Base-by-base conservation (phyloP, 2,329 filamentous ascomycete species). In the Paraphoma chrysanthemicola region DNA sequence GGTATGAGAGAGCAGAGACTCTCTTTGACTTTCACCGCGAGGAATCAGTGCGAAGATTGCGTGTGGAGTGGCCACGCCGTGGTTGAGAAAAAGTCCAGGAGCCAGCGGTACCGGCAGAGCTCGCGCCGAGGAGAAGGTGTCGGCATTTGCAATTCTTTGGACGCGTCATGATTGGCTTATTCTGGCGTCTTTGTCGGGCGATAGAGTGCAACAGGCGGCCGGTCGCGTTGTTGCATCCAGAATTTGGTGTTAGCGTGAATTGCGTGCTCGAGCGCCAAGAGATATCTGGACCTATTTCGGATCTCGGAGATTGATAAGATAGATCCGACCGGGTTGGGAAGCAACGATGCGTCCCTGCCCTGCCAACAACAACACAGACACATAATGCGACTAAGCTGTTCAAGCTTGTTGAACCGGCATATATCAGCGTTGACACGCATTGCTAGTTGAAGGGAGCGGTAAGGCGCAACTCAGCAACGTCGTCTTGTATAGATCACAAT, bases 91-190 rank as follows among this genome's bases (percentile, higher is more conserved):
- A 63, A 57, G 53, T 61, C 53, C 60, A 53, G 54, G 50, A 42
- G 55, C 53, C 54, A 62, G 69, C 71, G 70, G 70, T 60, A 68
- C 69, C 69, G 69, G 68, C 66, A 64, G 52, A 68, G 57, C 51
- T 62, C 54, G 52, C 53, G 58, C 69, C 70, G 69, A 70, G 62
- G 60, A 30, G 49, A 51, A 38, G 47, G 48, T 59, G 57, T 59
- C 51, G 44, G 56, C 64, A 68, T 60, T 63, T 57, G 62, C 54
- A 54, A 66, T 56, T 59, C 52, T 56, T 53, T 50, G 38, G 33
- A 39, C 38, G 39, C 31, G 53, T 50, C 67, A 68, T 72, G 69
- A 74, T 74, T 74, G 71, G 71, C 59, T 44, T 60, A 46, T 55
- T 55, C 30, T 30, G 52, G 51, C 48, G 54, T 48, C 50, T 60